Evolutionary conservation across 2,329 filamentous ascomycete species (phyloP).

Genomic region (Chrysoporthe deuterocubensis): DNA sequence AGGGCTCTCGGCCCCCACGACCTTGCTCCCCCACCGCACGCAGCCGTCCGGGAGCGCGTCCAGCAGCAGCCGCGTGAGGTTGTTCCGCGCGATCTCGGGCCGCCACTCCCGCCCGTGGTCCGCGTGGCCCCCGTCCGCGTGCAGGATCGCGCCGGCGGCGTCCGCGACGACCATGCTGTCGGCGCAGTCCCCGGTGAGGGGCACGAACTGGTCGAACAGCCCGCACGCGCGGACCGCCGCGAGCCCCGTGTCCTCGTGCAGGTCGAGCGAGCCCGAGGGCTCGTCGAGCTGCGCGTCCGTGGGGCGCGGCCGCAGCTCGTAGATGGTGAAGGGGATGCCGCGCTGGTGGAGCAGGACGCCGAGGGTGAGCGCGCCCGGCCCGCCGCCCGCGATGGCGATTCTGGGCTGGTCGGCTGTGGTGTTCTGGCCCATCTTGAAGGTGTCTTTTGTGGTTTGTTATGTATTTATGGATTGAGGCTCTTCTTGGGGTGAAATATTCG

Average conservation of each 20-base stretch:
- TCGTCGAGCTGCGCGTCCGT: slow-evolving; percentile 33
- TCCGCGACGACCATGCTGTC: slow-evolving; percentile 44
- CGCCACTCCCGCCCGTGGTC: slow-evolving; percentile 32
- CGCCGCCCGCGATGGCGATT: slow-evolving; percentile 52
- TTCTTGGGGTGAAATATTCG: too few species aligned
- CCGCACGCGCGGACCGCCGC: slow-evolving; percentile 49
- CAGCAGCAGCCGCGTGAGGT: slow-evolving; percentile 42
- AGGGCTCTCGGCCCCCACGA: slow-evolving; percentile 32
- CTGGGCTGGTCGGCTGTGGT: slow-evolving; percentile 15
- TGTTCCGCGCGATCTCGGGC: slow-evolving; percentile 45
- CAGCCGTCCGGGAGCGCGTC: slow-evolving; percentile 35
- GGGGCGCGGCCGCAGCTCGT: slow-evolving; percentile 40
- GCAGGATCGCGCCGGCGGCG: slow-evolving; percentile 34
- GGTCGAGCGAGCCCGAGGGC: slow-evolving; percentile 51
- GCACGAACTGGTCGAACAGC: slow-evolving; percentile 47
- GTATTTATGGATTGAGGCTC: neutral
- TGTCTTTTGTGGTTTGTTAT: neutral
- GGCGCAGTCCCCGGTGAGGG: slow-evolving; percentile 46
- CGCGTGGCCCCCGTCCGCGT: slow-evolving; percentile 31
- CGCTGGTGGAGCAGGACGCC: slow-evolving; percentile 49
- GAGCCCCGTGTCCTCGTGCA: slow-evolving; percentile 51
- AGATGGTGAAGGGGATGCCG: slow-evolving; percentile 41
- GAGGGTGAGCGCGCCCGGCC: slow-evolving; percentile 52
- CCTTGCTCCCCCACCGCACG: slow-evolving; percentile 45
- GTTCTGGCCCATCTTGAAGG: neutral